Evolutionary conservation across 441 rosid genomes (phyloP), one percentile per base, ranked within the genome.

Genomic region (Raphanus hybrid): DNA sequence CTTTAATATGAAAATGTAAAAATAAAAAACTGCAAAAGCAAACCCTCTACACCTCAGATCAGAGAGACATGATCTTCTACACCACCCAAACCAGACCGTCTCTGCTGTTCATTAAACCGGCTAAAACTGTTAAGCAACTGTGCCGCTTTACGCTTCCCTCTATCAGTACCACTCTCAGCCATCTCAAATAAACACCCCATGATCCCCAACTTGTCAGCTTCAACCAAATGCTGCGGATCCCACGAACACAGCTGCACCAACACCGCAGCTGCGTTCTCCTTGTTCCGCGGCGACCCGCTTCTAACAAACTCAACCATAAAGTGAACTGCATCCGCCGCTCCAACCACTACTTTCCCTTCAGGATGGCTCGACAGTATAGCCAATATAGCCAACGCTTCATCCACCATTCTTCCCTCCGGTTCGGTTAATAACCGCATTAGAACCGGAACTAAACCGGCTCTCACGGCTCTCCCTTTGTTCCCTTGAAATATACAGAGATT

Each of bases 191-290:
- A 79, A 15, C 87, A 80, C 20, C 78, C 80, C 91, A 88, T 82
- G 16, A 90, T 82, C 16, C 94, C 97, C 41, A 88, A 86, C 41
- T 90, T 91, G 78, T 84, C 87, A 8, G 99, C 97, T 83, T 87
- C 90, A 11, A 83, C 79, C 79, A 90, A 32, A 82, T 88, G 66
- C 50, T 84, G 82, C 52, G 86, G 92, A 80, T 86, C 91, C 75
- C 88, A 90, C 1, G 92, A 52, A 78, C 92, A 87, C 79, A 94
- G 88, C 54, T 94, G 96, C 48, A 91, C 94, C 85, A 95, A 77
- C n/a, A 95, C 91, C 4, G 98, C 93, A 48, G 97, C 98, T 4
- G 93, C 93, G 52, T 94, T 92, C 79, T 94, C 99, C 71, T 79
- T 85, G 86, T 91, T 92, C 79, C 96, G 82, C 0, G 94, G 89